These are phyloP conservation scores for Pisolithus sp. DNA, from an alignment of 768 basidiomycete species.

Conservation along the genomic window DNA sequence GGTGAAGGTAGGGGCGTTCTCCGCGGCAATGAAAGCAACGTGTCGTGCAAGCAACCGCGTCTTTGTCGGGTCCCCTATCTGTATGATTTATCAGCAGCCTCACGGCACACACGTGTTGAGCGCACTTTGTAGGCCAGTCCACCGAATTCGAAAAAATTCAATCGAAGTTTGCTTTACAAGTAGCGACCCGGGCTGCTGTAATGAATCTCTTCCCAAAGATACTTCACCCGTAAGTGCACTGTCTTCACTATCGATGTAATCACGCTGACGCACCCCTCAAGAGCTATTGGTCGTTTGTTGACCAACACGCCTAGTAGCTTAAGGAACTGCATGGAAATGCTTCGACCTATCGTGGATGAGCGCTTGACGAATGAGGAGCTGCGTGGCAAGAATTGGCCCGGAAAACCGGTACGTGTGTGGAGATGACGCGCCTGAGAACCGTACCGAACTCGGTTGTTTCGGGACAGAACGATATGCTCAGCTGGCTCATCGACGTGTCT, in stretches of 20 bases:
- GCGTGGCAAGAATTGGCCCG: conserved; percentile 22
- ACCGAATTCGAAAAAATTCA: conserved; percentile 30
- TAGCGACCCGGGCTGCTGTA: conserved; percentile 25
- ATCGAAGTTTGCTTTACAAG: conserved; percentile 29
- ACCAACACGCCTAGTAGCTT: conserved; percentile 28
- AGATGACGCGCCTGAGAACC: neutral
- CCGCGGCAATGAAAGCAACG: conserved; percentile 26
- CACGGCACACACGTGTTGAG: conserved; percentile 4
- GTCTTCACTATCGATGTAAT: conserved; percentile 2
- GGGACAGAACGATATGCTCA: conserved; percentile 33
- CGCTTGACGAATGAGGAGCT: conserved; percentile 21
- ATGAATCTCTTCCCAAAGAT: conserved; percentile 30
- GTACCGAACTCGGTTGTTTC: conserved; percentile 1
- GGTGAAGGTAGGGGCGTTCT: conserved; percentile 21
- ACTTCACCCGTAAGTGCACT: conserved; percentile 26
- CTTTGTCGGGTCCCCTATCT: conserved; percentile 34
- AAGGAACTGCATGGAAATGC: conserved; percentile 22
- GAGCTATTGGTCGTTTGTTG: conserved; percentile 27
- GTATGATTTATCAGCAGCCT: conserved; percentile 19
- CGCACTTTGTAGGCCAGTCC: conserved; percentile 26
- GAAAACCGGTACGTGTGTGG: conserved; percentile 27
- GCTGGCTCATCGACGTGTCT: conserved; percentile 35
- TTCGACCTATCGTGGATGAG: conserved; percentile 28
- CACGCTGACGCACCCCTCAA: conserved; percentile 14
- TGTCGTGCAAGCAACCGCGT: conserved; percentile 36